These are phyloP conservation scores for Byssochlamys sp. DNA, from an alignment of 2,329 filamentous ascomycete species.

Conservation along the genomic window DNA sequence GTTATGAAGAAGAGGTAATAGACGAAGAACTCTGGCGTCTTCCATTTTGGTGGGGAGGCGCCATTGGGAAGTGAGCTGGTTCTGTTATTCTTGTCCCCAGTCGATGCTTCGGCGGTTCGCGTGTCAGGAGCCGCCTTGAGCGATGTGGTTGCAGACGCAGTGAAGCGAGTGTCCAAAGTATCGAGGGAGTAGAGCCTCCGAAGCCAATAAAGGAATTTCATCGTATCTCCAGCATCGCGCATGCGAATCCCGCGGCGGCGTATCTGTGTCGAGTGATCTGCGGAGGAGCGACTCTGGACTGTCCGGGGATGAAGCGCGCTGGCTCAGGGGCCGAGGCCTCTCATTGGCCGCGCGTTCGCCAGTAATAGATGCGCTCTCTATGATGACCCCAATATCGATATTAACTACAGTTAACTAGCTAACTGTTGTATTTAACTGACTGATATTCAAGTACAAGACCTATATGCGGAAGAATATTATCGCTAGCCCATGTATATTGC, in stretches of 20 bases:
- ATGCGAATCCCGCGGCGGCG: background rate
- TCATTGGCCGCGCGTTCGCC: background rate
- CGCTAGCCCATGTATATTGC: background rate
- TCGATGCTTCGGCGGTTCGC: slow-evolving; percentile 24
- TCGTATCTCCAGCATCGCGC: slow-evolving; percentile 25
- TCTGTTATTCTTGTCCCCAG: slow-evolving; percentile 22
- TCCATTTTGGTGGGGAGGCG: slow-evolving; percentile 64
- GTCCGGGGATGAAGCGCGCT: background rate
- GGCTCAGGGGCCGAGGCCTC: background rate
- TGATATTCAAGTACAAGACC: too few relatives aligned
- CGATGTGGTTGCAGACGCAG: slow-evolving; percentile 58
- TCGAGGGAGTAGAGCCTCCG: slow-evolving; percentile 54
- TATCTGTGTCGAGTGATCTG: background rate
- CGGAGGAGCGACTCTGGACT: background rate
- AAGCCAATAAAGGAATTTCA: slow-evolving; percentile 40
- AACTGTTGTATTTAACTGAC: too few relatives aligned
- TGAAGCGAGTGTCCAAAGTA: slow-evolving; percentile 63
- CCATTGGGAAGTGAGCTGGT: slow-evolving; percentile 35
- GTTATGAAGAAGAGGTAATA: slow-evolving; percentile 63
- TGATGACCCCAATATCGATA: background rate
- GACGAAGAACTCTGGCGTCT: slow-evolving; percentile 71
- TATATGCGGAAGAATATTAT: too few relatives aligned
- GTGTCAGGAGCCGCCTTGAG: slow-evolving; percentile 51
- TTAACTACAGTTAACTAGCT: too few relatives aligned
- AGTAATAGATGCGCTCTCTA: background rate